Conservation (phyloP, 1,139 yeast species). For the Hemisphaericaspora subhashii region DNA sequence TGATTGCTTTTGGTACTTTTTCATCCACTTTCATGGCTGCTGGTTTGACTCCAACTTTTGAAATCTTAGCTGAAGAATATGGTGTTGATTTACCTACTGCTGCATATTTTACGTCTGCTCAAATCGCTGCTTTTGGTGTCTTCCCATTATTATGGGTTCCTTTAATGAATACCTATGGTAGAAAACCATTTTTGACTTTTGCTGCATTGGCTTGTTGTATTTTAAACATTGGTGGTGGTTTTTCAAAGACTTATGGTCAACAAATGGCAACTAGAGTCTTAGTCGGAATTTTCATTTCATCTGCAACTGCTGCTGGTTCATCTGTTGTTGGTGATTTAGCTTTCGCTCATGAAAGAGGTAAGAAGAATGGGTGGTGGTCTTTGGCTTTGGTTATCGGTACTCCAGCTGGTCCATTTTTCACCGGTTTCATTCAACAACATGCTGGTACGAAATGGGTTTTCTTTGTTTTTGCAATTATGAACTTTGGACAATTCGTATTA, state of each 20-base stretch:
- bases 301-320: conserved; percentile 18
- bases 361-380: conserved; percentile 21
- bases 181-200: conserved; percentile 12
- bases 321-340: conserved; percentile 18
- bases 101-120: conserved; percentile 18
- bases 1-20: conserved; percentile 18
- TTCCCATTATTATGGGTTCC: conserved; percentile 19
- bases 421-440: conserved; percentile 17
- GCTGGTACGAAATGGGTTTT: conserved; percentile 17
- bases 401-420: conserved; percentile 18
- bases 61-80: conserved; percentile 15
- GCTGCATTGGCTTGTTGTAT: conserved; percentile 14
- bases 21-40: conserved; percentile 20
- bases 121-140: conserved; percentile 16
- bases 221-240: conserved; percentile 18
- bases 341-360: conserved; percentile 18
- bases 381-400: conserved; percentile 18
- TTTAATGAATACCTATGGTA: conserved; percentile 18
- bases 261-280: conserved; percentile 20
- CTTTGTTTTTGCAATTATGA: conserved; percentile 17
- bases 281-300: conserved; percentile 15
- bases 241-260: conserved; percentile 16
- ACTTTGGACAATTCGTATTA: conserved; percentile 13
- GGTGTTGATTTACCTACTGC: conserved; percentile 14
- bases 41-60: conserved; percentile 19